Percentiles rank a stretch among this genome's conserved stretches.
Evolutionary conservation across 2,329 filamentous ascomycete genomes (phyloP).

Genomic region (Fonsecaea pedrosoi): DNA sequence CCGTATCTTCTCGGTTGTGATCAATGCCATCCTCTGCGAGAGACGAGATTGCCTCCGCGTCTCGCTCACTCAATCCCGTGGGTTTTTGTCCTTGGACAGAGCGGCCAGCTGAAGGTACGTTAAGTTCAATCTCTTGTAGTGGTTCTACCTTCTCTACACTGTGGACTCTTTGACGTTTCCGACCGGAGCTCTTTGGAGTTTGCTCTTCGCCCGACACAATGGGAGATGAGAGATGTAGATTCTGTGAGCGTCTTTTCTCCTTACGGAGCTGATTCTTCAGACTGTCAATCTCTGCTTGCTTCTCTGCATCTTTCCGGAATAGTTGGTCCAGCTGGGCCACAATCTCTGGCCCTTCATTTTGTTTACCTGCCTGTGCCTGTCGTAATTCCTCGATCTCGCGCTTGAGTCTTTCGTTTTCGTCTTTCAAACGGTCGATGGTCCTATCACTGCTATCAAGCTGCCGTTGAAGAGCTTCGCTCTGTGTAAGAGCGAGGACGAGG

Average conservation of each 20-base stretch:
- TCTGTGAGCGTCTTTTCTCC: conserved; percentile 29
- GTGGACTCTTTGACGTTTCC: conserved; percentile 27
- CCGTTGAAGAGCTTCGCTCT: conserved; percentile 42
- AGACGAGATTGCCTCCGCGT: conserved; percentile 49
- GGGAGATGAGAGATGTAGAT: conserved; percentile 31
- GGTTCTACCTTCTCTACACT: conserved; percentile 17
- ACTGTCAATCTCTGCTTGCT: conserved; percentile 38
- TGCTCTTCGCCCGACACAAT: conserved; percentile 20
- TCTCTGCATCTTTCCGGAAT: conserved; percentile 37
- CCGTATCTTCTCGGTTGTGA: conserved; percentile 17
- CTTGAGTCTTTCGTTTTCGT: conserved; percentile 47
- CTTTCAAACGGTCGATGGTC: conserved; percentile 30
- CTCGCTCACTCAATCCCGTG: conserved; percentile 24
- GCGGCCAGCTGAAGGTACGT: conserved; percentile 5
- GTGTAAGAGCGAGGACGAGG: conserved; percentile 37
- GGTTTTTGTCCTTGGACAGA: not conserved
- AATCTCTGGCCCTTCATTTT: conserved; percentile 9
- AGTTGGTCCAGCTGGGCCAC: conserved; percentile 33
- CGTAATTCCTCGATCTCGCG: conserved; percentile 24
- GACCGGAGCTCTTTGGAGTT: conserved; percentile 7
- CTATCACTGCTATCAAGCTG: conserved; percentile 24
- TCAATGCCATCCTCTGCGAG: conserved; percentile 60
- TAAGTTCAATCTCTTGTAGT: conserved; percentile 28
- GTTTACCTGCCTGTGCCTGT: conserved; percentile 1
- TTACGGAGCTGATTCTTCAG: conserved; percentile 33